Base-by-base conservation (phyloP, 768 basidiomycete species). In the Hygrophorus pudorinus region DNA sequence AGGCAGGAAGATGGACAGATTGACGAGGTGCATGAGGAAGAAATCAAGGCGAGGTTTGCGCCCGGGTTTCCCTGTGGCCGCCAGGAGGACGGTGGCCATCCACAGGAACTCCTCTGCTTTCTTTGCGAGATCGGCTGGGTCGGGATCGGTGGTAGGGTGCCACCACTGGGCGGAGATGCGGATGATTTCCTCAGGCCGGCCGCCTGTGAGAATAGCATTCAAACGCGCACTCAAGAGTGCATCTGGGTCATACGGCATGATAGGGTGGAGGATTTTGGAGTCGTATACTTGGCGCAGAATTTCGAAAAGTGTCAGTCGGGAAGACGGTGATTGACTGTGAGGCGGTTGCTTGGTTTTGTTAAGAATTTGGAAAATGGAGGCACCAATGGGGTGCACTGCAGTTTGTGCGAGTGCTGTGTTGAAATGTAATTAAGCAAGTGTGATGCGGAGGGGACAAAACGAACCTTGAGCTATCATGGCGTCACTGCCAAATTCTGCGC, bases 1-100 rank as follows among this genome's bases (percentile, higher is more conserved):
- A n/a, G 66, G 65, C 6, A 79, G 50, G 58, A 78, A 76, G 4
- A 77, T 51, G 6, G 73, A 64, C 29, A 68, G 69, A 8, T 70
- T 79, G 36, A 79, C 61, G 37, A 76, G 51, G 51, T 79, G 78
- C 75, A 76, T 73, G 41, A 79, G 58, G 69, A 77, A 75, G 60
- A 79, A 72, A 43, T 71, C 77, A 21, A 79, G 54, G 3, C 76
- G 63, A 5, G 73, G 71, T 50, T 70, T 66, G 32, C 68, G 60
- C 2, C 69, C 73, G 18, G 56, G 59, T 49, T 65, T 69, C 17
- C 75, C 65, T 0, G 72, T 69, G 0, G 65, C 72, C 21, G 66
- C 67, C 28, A 75, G 59, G 13, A 79, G 62, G 5, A 78, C 61
- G 2, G 72, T 69, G 13, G 65, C 60, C 4, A 57, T 51, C 70